Conservation (phyloP, 257 asterid species). For the Haberlea rhodopensis region DNA sequence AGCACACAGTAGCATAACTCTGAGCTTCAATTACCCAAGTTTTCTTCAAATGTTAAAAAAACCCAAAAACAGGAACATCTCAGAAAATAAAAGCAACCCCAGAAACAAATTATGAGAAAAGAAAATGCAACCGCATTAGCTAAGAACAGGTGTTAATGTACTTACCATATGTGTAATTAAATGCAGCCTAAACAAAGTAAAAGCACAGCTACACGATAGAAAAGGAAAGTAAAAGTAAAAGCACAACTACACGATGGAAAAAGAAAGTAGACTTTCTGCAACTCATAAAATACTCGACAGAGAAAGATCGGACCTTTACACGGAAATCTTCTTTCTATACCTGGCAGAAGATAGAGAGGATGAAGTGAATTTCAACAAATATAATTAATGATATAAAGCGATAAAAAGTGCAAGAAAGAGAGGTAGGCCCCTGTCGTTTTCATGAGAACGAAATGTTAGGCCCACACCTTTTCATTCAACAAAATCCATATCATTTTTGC, state of each 20-base stretch:
- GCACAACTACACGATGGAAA: constrained; percentile 14
- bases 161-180: constrained; percentile 29
- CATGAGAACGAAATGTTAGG: constrained; percentile 4
- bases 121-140: constrained; percentile 13
- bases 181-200: constrained; percentile 18
- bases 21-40: constrained; percentile 20
- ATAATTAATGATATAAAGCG: constrained; percentile 26
- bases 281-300: constrained; percentile 25
- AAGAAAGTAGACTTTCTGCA: constrained; percentile 24
- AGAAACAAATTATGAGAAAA: background rate
- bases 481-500: background rate
- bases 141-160: constrained; percentile 19
- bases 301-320: constrained; percentile 33
- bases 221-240: too few relatives aligned
- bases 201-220: too few relatives aligned
- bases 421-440: constrained; percentile 12
- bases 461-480: background rate
- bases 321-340: constrained; percentile 22
- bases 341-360: constrained; percentile 26
- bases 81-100: background rate
- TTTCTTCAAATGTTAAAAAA: constrained; percentile 14
- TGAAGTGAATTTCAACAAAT: constrained; percentile 19
- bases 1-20: background rate
- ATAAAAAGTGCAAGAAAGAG: constrained; percentile 39
- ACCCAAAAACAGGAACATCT: background rate